phyloP scores from a whole-genome alignment of 257 asterid genomes.

The Nicotiana noctiflora region DNA sequence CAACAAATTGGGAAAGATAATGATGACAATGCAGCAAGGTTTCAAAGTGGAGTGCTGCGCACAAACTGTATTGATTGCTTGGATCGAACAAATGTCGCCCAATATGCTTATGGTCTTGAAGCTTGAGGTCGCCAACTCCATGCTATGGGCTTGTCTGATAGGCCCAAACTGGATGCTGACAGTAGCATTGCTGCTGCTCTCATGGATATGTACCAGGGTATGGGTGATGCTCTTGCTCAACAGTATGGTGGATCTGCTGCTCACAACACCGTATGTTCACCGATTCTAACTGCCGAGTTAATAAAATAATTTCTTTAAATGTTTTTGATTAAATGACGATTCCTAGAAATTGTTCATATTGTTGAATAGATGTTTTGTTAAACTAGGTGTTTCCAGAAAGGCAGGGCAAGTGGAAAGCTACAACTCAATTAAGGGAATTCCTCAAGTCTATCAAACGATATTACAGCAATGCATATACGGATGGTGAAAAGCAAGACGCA shows the following conservation, averaged over 20 bases:
- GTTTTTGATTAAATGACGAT: neutral
- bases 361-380: conserved; percentile 15
- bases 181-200: conserved; percentile 98
- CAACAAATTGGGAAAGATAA: conserved; percentile 35
- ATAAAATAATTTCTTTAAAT: neutral
- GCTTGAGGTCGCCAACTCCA: conserved; percentile 95
- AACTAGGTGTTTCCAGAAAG: conserved; percentile 89
- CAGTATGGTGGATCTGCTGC: conserved; percentile 99
- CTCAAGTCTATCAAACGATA: conserved; percentile 93
- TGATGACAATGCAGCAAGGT: conserved; percentile 36
- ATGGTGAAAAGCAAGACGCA: conserved; percentile 99
- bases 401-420: conserved; percentile 99
- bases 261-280: conserved; percentile 68
- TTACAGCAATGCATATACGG: conserved; percentile 95
- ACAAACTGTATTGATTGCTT: conserved; percentile 98
- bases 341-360: neutral
- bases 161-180: conserved; percentile 85
- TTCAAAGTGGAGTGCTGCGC: conserved; percentile 97
- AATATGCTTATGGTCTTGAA: conserved; percentile 93
- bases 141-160: conserved; percentile 80
- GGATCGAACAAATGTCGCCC: conserved; percentile 98
- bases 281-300: neutral
- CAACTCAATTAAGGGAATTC: conserved; percentile 96
- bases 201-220: conserved; percentile 98
- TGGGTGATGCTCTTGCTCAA: conserved; percentile 99